Conservation (phyloP, 331 rosid genomes). For the Quercus tomentella region DNA sequence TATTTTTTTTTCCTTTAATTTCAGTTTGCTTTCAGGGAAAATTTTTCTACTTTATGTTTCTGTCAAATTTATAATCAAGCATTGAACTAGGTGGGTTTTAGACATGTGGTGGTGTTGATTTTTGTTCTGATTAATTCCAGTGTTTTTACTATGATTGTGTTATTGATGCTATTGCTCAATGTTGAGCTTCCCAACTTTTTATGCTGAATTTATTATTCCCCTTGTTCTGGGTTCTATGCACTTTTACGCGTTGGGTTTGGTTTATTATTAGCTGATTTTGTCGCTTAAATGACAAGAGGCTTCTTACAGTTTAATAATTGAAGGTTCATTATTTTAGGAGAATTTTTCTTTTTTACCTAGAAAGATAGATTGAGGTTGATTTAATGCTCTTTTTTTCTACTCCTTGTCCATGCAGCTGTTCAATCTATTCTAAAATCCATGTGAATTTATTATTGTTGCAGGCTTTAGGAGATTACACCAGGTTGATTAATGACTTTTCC, state of each 20-base stretch:
- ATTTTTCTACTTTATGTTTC: neutral
- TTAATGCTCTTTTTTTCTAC: neutral
- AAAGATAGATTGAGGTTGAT: neutral
- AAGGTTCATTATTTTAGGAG: neutral
- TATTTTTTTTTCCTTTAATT: neutral
- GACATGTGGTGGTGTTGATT: too few species aligned
- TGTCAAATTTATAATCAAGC: neutral
- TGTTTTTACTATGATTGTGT: too few species aligned
- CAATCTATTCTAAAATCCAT: neutral
- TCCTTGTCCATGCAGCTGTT: neutral
- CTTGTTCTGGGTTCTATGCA: neutral
- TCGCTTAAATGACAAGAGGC: neutral
- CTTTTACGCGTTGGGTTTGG: neutral
- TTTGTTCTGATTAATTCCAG: too few species aligned
- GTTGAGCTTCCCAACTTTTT: neutral
- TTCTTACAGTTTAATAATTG: neutral
- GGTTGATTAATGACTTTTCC: constrained; percentile 66
- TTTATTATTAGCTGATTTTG: neutral
- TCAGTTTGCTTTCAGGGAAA: neutral
- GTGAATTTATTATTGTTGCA: constrained; percentile 26
- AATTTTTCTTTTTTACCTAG: neutral
- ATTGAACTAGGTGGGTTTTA: neutral
- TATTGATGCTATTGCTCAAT: neutral
- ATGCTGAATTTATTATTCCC: neutral
- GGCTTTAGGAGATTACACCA: constrained; percentile 97